Conservation (phyloP, 768 basidiomycete species). For the Collybia mongolica region DNA sequence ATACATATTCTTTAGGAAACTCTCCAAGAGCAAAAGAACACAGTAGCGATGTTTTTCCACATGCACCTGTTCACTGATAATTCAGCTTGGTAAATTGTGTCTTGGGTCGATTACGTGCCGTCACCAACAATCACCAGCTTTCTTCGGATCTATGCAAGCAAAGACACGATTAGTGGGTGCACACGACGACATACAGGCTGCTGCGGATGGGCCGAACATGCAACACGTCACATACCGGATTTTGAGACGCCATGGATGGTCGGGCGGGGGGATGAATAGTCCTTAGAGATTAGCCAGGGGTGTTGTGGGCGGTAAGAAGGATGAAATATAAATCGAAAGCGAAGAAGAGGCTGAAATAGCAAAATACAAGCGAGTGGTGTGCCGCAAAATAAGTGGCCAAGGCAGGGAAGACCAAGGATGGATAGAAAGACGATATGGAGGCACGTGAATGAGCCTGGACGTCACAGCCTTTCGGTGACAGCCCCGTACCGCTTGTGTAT, state of each 20-base stretch:
- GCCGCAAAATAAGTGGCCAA: slow-evolving; percentile 11
- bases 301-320: no score
- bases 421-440: slow-evolving; percentile 1
- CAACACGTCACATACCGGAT: slow-evolving; percentile 45
- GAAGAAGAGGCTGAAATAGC: slow-evolving; percentile 10
- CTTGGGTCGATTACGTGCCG: slow-evolving; percentile 50
- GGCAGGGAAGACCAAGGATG: slow-evolving; percentile 6
- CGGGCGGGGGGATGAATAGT: not conserved
- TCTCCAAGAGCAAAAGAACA: slow-evolving; percentile 93
- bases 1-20: slow-evolving; percentile 94
- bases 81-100: slow-evolving; percentile 16
- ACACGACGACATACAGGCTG: slow-evolving; percentile 5
- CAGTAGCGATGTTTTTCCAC: slow-evolving; percentile 91
- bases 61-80: slow-evolving; percentile 62
- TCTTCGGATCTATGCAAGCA: slow-evolving; percentile 68
- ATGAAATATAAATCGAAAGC: slow-evolving; percentile 2
- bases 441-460: slow-evolving; percentile 16
- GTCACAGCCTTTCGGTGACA: slow-evolving; percentile 23
- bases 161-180: slow-evolving; percentile 9
- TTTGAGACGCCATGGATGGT: slow-evolving; percentile 47
- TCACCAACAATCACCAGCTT: slow-evolving; percentile 98
- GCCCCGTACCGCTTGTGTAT: not conserved
- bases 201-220: slow-evolving; percentile 4
- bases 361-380: slow-evolving; percentile 19
- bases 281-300: no score